Evolutionary conservation across 2,329 filamentous ascomycete species (phyloP), one percentile per base, ranked within the genome.

Genomic region (Fusarium ambrosium): DNA sequence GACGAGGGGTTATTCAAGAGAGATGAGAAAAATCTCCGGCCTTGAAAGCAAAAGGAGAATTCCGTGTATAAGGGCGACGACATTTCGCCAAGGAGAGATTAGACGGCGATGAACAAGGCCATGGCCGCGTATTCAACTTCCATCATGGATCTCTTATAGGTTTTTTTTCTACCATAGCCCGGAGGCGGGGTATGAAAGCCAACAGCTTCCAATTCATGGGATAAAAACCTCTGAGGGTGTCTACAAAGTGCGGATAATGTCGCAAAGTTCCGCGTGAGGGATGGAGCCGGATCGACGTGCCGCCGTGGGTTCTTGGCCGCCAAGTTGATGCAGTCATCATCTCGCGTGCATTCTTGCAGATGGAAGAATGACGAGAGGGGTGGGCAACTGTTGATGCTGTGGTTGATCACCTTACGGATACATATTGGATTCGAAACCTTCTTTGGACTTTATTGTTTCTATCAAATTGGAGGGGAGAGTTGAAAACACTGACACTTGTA

Each of bases 201-300:
- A 22, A 32, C 48, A 32, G 24, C 48, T 53, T 29, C 24, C 18
- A 14, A 4, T n/a, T n/a, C 27, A 32, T 55, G 48, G 48, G 48
- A 55, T 55, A 55, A 55, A 55, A 29, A 14, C 32, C 48, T 55
- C 18, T 14, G 27, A 55, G 18, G 48, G 48, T 53, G 48, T 55
- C 48, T 55, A 55, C 18, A 32, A 20, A 20, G 6, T 20, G 18
- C 48, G 48, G 48, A 55, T 55, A 55, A 55, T 55, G 18, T 55
- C 48, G 48, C 48, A 55, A 55, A 55, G 48, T 55, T 32, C 48
- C 48, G 48, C 27, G n/a, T 53, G 32, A 36, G 55, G 27, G 20
- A 51, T 32, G 41, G 32, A 62, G 14, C 41, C 60, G 60, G 60
- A 62, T 62, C 60, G 41, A 37, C 60, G 60, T 63, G 32, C 61